Evolutionary conservation across 768 basidiomycete genomes (phyloP).

Genomic region (Candolleomyces eurysporus): DNA sequence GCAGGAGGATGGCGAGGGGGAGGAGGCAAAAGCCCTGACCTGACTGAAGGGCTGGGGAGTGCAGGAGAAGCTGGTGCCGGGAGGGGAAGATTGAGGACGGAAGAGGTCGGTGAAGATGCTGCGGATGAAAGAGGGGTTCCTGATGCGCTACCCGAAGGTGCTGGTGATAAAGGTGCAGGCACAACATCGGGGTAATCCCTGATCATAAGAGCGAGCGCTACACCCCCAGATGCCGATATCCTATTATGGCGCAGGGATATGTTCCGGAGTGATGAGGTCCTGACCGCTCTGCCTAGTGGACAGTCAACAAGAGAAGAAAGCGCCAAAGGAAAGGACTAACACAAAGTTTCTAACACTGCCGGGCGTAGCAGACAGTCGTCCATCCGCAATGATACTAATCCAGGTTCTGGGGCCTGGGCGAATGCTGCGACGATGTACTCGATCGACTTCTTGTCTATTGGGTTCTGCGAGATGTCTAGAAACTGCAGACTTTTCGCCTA

Average conservation of each 20-base stretch:
- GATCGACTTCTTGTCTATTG: constrained; percentile 78
- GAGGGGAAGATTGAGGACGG: constrained; percentile 27
- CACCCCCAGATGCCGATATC: constrained; percentile 81
- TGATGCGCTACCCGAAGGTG: constrained; percentile 19
- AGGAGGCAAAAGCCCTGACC: constrained; percentile 30
- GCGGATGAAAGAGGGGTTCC: constrained; percentile 32
- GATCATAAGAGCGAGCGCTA: constrained; percentile 94
- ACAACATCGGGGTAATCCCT: constrained; percentile 90
- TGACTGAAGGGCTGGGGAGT: constrained; percentile 20
- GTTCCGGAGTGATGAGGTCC: constrained; percentile 80
- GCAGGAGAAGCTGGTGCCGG: constrained; percentile 28
- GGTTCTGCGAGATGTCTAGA: constrained; percentile 86
- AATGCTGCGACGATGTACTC: constrained; percentile 80
- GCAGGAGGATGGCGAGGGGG: constrained; percentile 47
- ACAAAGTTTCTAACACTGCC: constrained; percentile 73
- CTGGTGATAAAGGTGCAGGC: constrained; percentile 32
- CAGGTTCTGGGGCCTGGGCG: constrained; percentile 46
- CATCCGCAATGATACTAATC: constrained; percentile 76
- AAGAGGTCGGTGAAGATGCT: constrained; percentile 37
- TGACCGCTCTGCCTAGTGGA: constrained; percentile 70
- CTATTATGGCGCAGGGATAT: constrained; percentile 89
- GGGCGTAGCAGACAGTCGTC: constrained; percentile 84
- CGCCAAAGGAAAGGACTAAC: constrained; percentile 42
- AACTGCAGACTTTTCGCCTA: constrained; percentile 80
- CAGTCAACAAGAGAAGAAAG: not conserved